These are phyloP conservation scores for Acanthamoeba lenticulata DNA, from an alignment of 208 protist species.

Conservation along the genomic window DNA sequence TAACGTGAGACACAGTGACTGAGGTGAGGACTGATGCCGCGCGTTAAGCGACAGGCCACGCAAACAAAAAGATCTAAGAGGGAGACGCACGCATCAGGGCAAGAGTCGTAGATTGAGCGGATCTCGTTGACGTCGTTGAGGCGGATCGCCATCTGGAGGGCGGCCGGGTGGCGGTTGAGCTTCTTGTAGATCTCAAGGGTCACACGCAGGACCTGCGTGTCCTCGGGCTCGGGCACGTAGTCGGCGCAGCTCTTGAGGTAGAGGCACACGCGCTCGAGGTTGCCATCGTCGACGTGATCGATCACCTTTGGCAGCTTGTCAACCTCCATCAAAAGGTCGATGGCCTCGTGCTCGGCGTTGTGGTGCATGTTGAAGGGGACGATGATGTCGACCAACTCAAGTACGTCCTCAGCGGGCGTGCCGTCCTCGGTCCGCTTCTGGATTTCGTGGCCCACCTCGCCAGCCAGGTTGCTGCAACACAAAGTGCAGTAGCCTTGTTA, in stretches of 20 bases:
- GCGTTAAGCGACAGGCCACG: not conserved
- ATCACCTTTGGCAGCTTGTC: slow-evolving; percentile 93
- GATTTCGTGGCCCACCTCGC: slow-evolving; percentile 95
- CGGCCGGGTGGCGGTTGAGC: slow-evolving; percentile 92
- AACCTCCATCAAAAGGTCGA: slow-evolving; percentile 98
- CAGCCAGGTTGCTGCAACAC: slow-evolving; percentile 90
- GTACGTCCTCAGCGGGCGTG: slow-evolving; percentile 85
- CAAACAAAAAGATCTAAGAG: not conserved
- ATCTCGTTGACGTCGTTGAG: slow-evolving; percentile 90
- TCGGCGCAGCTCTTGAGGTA: slow-evolving; percentile 95
- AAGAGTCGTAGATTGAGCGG: slow-evolving; percentile 89
- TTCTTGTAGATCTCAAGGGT: slow-evolving; percentile 94
- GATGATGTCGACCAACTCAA: slow-evolving; percentile 93
- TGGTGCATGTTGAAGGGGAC: slow-evolving; percentile 91
- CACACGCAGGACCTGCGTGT: slow-evolving; percentile 92
- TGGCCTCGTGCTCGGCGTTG: slow-evolving; percentile 96
- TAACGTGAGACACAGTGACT: not conserved
- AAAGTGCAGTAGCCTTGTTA: not conserved
- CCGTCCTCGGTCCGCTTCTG: slow-evolving; percentile 74
- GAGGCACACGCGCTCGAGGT: slow-evolving; percentile 95
- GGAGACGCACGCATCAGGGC: slow-evolving; percentile 77
- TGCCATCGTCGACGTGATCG: slow-evolving; percentile 93
- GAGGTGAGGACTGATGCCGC: not conserved
- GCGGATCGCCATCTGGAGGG: slow-evolving; percentile 91
- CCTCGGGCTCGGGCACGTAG: slow-evolving; percentile 96